Evolutionary conservation across 768 basidiomycete genomes (phyloP).

Genomic region (Flagelloscypha sp.): DNA sequence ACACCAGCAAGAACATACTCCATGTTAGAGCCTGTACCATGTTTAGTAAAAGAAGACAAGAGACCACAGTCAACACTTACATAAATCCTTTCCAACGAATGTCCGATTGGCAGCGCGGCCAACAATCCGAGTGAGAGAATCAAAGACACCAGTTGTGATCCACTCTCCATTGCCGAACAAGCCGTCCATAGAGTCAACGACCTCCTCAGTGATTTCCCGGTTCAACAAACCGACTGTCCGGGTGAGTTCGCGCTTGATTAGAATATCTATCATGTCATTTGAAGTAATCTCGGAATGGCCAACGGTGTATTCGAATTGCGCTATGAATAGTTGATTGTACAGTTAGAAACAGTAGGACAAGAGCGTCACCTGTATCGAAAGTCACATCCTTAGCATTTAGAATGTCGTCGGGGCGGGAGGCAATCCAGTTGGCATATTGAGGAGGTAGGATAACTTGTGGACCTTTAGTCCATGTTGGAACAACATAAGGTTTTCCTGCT

Average conservation of each 20-base stretch:
- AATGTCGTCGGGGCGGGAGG: constrained; percentile 5
- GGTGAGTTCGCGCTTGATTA: constrained; percentile 12
- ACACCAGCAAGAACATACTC: constrained; percentile 9
- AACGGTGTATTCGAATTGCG: constrained; percentile 12
- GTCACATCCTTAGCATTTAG: constrained; percentile 12
- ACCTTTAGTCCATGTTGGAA: constrained; percentile 9
- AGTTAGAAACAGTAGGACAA: background rate
- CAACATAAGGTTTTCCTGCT: constrained; percentile 4
- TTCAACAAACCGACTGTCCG: constrained; percentile 10
- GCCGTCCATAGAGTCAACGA: constrained; percentile 2
- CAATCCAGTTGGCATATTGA: constrained; percentile 5
- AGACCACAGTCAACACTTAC: background rate
- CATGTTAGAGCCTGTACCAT: constrained; percentile 5
- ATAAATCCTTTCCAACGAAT: constrained; percentile 12
- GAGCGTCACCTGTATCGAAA: constrained; percentile 7
- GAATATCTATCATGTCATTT: constrained; percentile 10
- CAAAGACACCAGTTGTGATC: constrained; percentile 4
- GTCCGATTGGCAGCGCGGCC: constrained; percentile 8
- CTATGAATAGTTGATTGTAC: background rate
- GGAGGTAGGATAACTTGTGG: constrained; percentile 11
- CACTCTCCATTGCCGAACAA: constrained; percentile 10
- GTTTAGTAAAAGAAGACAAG: background rate
- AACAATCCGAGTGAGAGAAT: constrained; percentile 5
- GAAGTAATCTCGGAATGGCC: constrained; percentile 9
- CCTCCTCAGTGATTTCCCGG: constrained; percentile 5